Evolutionary conservation across 208 protist genomes (phyloP).

Genomic region (Herpetomonas samuelpessoai): DNA sequence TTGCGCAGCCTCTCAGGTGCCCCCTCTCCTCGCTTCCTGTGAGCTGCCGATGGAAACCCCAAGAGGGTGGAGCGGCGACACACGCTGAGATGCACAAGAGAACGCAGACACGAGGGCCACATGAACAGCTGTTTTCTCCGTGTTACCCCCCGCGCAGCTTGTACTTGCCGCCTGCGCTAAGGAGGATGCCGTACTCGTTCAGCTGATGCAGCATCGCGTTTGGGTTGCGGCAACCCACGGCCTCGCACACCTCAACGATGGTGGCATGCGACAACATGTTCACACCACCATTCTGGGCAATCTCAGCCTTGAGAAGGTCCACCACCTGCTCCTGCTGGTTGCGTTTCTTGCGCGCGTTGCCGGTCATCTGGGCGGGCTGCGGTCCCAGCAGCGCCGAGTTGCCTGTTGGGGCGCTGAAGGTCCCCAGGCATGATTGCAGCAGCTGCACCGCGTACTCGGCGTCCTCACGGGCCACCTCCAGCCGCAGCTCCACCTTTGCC

Average conservation of each 20-base stretch:
- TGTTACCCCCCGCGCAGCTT: constrained; percentile 49
- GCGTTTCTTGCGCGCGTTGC: constrained; percentile 25
- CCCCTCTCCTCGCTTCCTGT: too few relatives aligned
- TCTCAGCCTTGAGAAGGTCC: constrained; percentile 60
- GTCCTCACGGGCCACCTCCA: constrained; percentile 88
- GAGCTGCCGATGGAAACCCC: too few relatives aligned
- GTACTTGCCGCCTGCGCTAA: constrained; percentile 65
- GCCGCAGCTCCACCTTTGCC: constrained; percentile 90
- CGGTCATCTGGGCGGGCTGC: not conserved
- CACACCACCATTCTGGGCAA: constrained; percentile 41
- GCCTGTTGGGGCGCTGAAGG: constrained; percentile 24
- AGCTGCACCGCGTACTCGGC: constrained; percentile 91
- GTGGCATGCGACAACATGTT: constrained; percentile 49
- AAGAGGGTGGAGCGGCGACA: too few relatives aligned
- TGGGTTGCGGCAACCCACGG: constrained; percentile 68
- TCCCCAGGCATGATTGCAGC: constrained; percentile 70
- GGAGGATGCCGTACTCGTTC: constrained; percentile 76
- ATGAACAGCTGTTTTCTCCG: too few relatives aligned
- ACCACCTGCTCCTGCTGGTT: constrained; percentile 66
- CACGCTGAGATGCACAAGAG: too few relatives aligned
- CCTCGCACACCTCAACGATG: constrained; percentile 68
- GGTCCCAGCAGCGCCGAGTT: constrained; percentile 18
- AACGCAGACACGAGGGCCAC: too few relatives aligned
- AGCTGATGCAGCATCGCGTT: constrained; percentile 75
- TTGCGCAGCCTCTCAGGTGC: too few relatives aligned